phyloP scores from a whole-genome alignment of 1,139 yeast species.

The Candida sp. region DNA sequence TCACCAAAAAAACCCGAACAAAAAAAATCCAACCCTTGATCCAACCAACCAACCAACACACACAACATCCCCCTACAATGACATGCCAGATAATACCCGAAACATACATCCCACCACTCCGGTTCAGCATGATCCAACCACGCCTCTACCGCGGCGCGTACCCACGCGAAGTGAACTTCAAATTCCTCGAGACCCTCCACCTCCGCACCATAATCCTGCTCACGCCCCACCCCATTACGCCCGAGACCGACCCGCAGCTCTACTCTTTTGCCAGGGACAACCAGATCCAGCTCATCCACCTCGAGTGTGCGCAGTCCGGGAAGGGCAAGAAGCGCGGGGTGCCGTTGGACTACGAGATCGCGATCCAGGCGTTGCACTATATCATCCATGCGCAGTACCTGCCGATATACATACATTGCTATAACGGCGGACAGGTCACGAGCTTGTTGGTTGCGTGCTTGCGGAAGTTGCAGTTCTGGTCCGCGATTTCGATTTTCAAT shows the following conservation, averaged over 20 bases:
- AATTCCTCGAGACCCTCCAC: constrained; percentile 70
- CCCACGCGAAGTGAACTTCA: constrained; percentile 76
- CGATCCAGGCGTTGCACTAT: constrained; percentile 59
- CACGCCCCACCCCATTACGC: constrained; percentile 74
- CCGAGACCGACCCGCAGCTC: constrained; percentile 53
- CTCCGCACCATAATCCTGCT: constrained; percentile 78
- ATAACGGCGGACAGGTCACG: constrained; percentile 89
- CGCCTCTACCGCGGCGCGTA: constrained; percentile 83
- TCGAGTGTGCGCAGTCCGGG: constrained; percentile 68
- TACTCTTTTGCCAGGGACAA: constrained; percentile 53
- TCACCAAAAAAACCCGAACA: neutral
- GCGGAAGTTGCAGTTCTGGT: constrained; percentile 87
- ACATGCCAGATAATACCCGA: constrained; percentile 25
- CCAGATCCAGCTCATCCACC: constrained; percentile 59
- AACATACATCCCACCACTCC: constrained; percentile 75
- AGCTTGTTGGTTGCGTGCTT: constrained; percentile 85
- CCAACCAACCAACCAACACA: neutral
- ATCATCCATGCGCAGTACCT: constrained; percentile 62
- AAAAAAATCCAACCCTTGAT: neutral
- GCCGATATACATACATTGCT: constrained; percentile 85
- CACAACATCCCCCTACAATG: neutral
- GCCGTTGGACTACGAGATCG: constrained; percentile 72
- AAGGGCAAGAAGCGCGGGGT: constrained; percentile 82
- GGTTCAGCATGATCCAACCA: constrained; percentile 75
- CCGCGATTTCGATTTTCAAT: constrained; percentile 85